A percentile compares a stretch with the other conserved stretches of the same genome.
Evolutionary conservation across 1,139 yeast genomes (phyloP).

Genomic region (Suhomyces atakaporum): DNA sequence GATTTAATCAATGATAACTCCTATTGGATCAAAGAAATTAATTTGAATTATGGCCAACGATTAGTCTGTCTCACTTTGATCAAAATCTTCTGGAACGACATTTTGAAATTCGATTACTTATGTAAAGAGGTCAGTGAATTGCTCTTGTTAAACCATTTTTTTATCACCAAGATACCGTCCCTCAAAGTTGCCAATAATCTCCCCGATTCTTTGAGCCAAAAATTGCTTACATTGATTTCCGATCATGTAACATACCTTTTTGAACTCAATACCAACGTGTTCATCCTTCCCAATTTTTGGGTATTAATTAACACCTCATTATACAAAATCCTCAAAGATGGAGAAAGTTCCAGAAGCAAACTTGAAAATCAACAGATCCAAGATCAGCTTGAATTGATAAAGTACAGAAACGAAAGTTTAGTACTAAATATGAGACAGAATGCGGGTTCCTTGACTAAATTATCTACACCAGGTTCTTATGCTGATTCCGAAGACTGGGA

Average conservation of each 20-base stretch:
- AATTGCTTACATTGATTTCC: conserved; percentile 28
- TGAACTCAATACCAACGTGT: conserved; percentile 62
- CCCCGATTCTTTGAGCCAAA: conserved; percentile 21
- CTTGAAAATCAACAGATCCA: conserved; percentile 35
- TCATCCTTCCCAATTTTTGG: conserved; percentile 82
- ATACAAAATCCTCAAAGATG: conserved; percentile 33
- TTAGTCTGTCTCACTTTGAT: conserved; percentile 54
- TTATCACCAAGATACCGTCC: conserved; percentile 30
- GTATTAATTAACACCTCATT: conserved; percentile 50
- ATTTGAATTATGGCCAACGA: conserved; percentile 40
- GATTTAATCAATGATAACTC: conserved; percentile 2
- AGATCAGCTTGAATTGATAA: conserved; percentile 60
- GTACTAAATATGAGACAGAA: conserved; percentile 48
- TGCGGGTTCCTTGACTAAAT: background rate
- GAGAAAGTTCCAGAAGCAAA: conserved; percentile 26
- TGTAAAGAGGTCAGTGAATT: conserved; percentile 63
- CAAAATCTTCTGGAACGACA: conserved; percentile 71
- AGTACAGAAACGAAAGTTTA: conserved; percentile 71
- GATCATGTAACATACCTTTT: conserved; percentile 52
- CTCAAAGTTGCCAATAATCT: conserved; percentile 3
- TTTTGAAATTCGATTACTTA: conserved; percentile 53
- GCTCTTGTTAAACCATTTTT: conserved; percentile 44
- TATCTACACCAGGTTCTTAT: background rate
- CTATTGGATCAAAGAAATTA: conserved; percentile 18
- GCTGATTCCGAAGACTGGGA: conserved; percentile 12